phyloP scores from a whole-genome alignment of 169 alveolate genomes.

The Plasmodium billcollinsi region DNA sequence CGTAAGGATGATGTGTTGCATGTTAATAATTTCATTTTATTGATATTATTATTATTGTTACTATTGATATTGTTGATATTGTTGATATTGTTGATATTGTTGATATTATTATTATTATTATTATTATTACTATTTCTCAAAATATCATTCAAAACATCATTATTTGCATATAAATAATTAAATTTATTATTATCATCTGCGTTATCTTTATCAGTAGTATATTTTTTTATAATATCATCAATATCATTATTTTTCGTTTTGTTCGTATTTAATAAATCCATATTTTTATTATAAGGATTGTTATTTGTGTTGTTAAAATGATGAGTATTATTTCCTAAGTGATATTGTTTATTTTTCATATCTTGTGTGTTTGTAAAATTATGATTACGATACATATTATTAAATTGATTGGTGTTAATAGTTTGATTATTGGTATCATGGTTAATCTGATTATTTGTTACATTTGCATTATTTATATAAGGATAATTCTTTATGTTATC shows the following conservation, averaged over 20 bases:
- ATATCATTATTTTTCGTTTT: constrained; percentile 7
- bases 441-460: background rate
- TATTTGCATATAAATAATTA: background rate
- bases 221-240: constrained; percentile 45
- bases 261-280: background rate
- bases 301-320: background rate
- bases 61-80: background rate
- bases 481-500: background rate
- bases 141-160: constrained; percentile 3
- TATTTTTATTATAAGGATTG: background rate
- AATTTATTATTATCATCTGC: constrained; percentile 7
- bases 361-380: constrained; percentile 2
- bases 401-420: background rate
- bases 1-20: constrained; percentile 17
- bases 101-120: background rate
- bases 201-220: constrained; percentile 10
- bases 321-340: background rate
- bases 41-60: background rate
- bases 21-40: constrained; percentile 4
- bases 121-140: background rate
- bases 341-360: background rate
- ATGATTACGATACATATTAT: background rate
- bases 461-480: background rate
- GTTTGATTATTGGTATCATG: background rate
- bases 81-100: background rate